Base-by-base conservation (phyloP, 805 yeast species). In the Tetrapisispora phaffii region DNA sequence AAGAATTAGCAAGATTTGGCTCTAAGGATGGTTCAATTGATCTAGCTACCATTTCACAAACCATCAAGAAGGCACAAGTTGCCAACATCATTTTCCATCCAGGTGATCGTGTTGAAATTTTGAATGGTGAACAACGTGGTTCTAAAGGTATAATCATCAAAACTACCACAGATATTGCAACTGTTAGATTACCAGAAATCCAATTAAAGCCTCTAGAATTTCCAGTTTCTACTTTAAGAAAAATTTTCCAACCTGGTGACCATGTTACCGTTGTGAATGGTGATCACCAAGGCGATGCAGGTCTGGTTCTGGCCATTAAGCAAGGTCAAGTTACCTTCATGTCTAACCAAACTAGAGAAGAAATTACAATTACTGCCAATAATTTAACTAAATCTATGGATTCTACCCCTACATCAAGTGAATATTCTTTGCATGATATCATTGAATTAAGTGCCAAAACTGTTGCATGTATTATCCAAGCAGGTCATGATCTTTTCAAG, bases 191-290 rank as follows among this genome's bases (percentile, higher is more conserved):
- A 65, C 73, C 62, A 56, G 72, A 75, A 48, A 80, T 77, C 51
- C 72, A 73, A 13, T 56, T 66, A 31, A 63, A 72, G 44, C 71
- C 73, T 54, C 73, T 89, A 52, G 95, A 93, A 48, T 82, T 89
- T 42, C 96, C 97, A 29, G 75, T 82, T 3, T 74, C 76, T 37
- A 81, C 86, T 50, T 71, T 93, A 58, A 78, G 97, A 60, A 93
- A 93, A 62, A 79, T 85, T 44, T 90, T 90, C 65, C 67, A 75
- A 44, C 79, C 86, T 35, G 98, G 98, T 73, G 97, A 90, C 63
- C 97, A 93, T 63, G 96, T 93, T 20, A 81, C 95, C 47, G 93
- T 90, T 28, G 76, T 85, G 33, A 85, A 81, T 59, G 98, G 98
- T 60, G 87, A 85, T 58, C 95, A 86, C 63, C 72, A 79, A 44